Evolutionary conservation across 2,329 filamentous ascomycete genomes (phyloP).

Genomic region (Exophiala calicioides): DNA sequence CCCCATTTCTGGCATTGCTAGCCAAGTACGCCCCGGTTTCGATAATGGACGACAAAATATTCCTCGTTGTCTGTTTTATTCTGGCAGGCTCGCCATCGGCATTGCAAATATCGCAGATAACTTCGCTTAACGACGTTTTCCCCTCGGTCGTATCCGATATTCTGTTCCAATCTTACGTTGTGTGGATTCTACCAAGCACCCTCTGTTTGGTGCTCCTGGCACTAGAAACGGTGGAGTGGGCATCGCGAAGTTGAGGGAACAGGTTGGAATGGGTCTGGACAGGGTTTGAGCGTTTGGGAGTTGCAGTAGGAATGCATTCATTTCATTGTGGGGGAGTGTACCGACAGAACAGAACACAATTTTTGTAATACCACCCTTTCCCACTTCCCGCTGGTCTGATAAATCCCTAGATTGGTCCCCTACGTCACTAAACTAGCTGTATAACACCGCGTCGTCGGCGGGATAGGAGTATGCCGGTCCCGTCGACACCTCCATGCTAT

Average conservation of each 20-base stretch:
- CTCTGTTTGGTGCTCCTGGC: slow-evolving; percentile 87
- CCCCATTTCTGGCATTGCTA: slow-evolving; percentile 78
- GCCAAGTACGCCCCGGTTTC: slow-evolving; percentile 91
- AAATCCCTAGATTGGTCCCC: no score
- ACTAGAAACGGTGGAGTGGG: slow-evolving; percentile 91
- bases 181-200: slow-evolving; percentile 95
- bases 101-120: slow-evolving; percentile 94
- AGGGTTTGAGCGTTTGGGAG: no score
- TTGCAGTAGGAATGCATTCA: no score
- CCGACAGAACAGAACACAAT: no score
- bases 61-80: slow-evolving; percentile 95
- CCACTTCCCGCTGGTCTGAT: no score
- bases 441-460: no score
- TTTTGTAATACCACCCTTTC: no score
- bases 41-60: slow-evolving; percentile 96
- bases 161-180: slow-evolving; percentile 93
- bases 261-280: slow-evolving; percentile 2
- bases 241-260: slow-evolving; percentile 37
- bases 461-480: no score
- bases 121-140: slow-evolving; percentile 95
- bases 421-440: no score
- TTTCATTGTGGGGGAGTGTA: no score
- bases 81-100: slow-evolving; percentile 92
- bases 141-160: slow-evolving; percentile 92
- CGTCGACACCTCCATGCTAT: no score